phyloP scores from a whole-genome alignment of 768 basidiomycete species.

The Serendipita sp. region DNA sequence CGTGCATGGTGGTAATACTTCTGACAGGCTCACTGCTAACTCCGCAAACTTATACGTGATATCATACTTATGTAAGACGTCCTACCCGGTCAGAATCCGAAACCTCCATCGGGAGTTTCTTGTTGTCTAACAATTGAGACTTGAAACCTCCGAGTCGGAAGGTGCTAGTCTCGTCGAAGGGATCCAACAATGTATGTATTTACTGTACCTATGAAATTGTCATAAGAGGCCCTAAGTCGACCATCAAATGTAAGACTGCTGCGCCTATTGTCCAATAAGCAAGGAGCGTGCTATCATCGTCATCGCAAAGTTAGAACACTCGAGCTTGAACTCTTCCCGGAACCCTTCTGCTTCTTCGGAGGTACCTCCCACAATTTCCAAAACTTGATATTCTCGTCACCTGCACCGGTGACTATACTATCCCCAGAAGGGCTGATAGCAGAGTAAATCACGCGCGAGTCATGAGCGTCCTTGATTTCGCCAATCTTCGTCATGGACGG shows the following conservation, averaged over 20 bases:
- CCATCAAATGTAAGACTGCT: neutral
- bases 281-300: neutral
- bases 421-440: conserved; percentile 78
- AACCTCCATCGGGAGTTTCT: no score
- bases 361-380: conserved; percentile 40
- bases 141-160: no score
- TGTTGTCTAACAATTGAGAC: no score
- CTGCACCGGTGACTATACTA: conserved; percentile 79
- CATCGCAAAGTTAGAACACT: neutral
- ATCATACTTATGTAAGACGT: no score
- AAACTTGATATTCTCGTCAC: conserved; percentile 94
- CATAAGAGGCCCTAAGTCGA: no score
- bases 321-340: neutral
- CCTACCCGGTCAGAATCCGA: no score
- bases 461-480: conserved; percentile 84
- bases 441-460: conserved; percentile 75
- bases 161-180: no score
- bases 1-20: neutral
- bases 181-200: no score
- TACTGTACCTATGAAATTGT: no score
- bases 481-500: conserved; percentile 68
- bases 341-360: conserved; percentile 13
- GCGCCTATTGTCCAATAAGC: neutral
- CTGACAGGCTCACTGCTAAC: neutral
- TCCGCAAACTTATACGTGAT: no score